A percentile compares a stretch with the other conserved stretches of the same genome.
phyloP scores from a whole-genome alignment of 768 basidiomycete species.

The Auriscalpium vulgare region DNA sequence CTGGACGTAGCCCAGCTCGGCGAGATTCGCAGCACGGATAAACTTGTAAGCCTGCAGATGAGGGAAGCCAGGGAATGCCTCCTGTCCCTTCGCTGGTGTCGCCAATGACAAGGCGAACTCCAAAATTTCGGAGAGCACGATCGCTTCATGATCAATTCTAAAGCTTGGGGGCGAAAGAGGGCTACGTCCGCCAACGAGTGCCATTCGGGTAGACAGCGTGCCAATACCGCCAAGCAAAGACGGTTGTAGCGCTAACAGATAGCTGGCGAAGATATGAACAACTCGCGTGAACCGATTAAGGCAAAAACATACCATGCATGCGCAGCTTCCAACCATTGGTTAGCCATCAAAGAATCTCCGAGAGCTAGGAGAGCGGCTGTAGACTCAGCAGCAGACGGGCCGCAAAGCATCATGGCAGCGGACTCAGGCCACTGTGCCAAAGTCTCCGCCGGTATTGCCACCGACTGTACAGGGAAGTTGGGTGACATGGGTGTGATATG shows the following conservation, averaged over 20 bases:
- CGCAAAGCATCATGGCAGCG: slow-evolving; percentile 73
- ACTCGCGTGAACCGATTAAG: background rate
- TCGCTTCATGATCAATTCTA: slow-evolving; percentile 60
- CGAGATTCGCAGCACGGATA: slow-evolving; percentile 63
- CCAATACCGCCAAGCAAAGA: slow-evolving; percentile 67
- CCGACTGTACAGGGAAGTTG: slow-evolving; percentile 42
- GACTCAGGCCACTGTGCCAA: slow-evolving; percentile 82
- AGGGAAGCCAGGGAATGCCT: slow-evolving; percentile 72
- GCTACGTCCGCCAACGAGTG: slow-evolving; percentile 63
- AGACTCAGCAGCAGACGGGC: slow-evolving; percentile 57
- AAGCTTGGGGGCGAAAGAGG: slow-evolving; percentile 44
- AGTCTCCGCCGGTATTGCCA: slow-evolving; percentile 51
- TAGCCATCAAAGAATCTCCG: slow-evolving; percentile 70
- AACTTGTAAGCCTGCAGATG: slow-evolving; percentile 87
- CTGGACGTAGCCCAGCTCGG: slow-evolving; percentile 75
- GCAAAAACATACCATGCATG: slow-evolving; percentile 72
- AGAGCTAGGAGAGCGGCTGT: slow-evolving; percentile 74
- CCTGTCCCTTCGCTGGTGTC: slow-evolving; percentile 75
- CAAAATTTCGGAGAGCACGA: slow-evolving; percentile 82
- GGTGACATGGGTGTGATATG: slow-evolving; percentile 52
- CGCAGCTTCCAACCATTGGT: slow-evolving; percentile 75
- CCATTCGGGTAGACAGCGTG: slow-evolving; percentile 55
- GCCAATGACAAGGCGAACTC: slow-evolving; percentile 85
- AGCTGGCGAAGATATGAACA: slow-evolving; percentile 36
- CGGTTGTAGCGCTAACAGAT: slow-evolving; percentile 80